phyloP scores from a whole-genome alignment of 768 basidiomycete genomes.

The Leucocoprinus birnbaumii region DNA sequence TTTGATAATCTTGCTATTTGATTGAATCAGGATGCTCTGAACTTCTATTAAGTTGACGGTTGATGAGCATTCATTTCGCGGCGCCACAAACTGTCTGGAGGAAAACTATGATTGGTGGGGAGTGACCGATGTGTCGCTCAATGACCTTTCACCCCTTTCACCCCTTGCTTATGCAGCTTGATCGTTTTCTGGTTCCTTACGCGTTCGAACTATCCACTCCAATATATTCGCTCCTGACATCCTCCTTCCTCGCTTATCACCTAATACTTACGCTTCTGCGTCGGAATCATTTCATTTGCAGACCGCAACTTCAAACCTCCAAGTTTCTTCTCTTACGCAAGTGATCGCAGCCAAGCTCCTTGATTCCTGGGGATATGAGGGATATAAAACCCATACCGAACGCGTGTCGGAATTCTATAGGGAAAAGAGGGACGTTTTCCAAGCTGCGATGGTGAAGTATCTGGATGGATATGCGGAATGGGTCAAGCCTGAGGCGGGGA shows the following conservation, averaged over 20 bases:
- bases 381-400: constrained; percentile 67
- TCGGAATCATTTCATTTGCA: constrained; percentile 20
- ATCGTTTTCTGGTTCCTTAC: no score
- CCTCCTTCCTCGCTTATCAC: not conserved
- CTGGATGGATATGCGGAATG: constrained; percentile 77
- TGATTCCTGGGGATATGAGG: constrained; percentile 71
- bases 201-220: no score
- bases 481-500: constrained; percentile 70
- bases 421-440: constrained; percentile 74
- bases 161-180: no score
- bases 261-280: not conserved
- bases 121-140: no score
- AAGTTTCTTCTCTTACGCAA: constrained; percentile 63
- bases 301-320: constrained; percentile 68
- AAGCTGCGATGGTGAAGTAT: constrained; percentile 69
- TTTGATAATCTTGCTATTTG: no score
- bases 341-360: constrained; percentile 57
- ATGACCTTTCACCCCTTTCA: no score
- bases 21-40: no score
- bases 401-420: constrained; percentile 74
- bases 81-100: no score
- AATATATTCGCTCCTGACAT: no score
- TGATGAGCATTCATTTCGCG: no score
- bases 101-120: no score
- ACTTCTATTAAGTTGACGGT: no score